Conservation (phyloP, 176 grass and related monocot genomes). For the Chloris gayana region DNA sequence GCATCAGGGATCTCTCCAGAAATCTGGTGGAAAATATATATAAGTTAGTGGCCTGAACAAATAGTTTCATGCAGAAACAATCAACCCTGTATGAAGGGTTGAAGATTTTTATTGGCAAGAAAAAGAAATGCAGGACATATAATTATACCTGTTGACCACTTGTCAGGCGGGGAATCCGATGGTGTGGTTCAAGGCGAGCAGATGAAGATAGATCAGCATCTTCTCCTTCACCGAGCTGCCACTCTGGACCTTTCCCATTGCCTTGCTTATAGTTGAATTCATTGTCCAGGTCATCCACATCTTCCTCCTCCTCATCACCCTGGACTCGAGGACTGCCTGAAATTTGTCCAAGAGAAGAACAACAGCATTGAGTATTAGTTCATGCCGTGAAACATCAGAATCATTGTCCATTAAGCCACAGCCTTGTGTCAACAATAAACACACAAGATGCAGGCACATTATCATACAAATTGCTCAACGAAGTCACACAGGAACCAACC, state of each 20-base stretch:
- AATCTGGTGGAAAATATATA: conserved; percentile 53
- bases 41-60: conserved; percentile 21
- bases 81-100: not conserved
- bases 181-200: conserved; percentile 77
- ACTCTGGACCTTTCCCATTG: conserved; percentile 62
- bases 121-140: conserved; percentile 7
- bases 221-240: conserved; percentile 69
- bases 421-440: conserved; percentile 2
- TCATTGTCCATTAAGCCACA: not conserved
- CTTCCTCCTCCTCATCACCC: conserved; percentile 97
- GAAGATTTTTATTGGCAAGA: not conserved
- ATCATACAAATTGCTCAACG: not conserved
- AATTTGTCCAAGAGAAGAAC: conserved; percentile 19
- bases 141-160: conserved; percentile 82
- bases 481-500: conserved; percentile 42
- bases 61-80: not conserved
- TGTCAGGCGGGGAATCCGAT: conserved; percentile 86
- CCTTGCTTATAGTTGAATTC: conserved; percentile 89
- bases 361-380: conserved; percentile 12
- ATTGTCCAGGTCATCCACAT: conserved; percentile 94
- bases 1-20: conserved; percentile 96
- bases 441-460: not conserved
- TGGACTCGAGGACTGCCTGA: conserved; percentile 94
- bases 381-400: not conserved
- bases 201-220: conserved; percentile 92